Conservation (phyloP, 257 asterid species). For the Agastache rugosa region DNA sequence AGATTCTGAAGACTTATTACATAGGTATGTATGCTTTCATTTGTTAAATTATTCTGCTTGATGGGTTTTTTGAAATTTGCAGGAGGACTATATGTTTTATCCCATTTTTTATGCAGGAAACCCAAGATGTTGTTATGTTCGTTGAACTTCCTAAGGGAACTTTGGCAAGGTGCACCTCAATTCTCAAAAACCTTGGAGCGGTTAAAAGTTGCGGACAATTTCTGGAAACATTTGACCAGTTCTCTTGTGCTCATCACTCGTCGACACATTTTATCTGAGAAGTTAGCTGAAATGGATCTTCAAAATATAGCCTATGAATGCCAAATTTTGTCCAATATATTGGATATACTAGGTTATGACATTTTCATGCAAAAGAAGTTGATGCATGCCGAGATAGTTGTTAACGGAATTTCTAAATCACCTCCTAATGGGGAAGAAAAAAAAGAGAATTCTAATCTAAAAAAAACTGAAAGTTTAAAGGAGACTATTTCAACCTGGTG, state of each 20-base stretch:
- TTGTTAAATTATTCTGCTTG: constrained; percentile 20
- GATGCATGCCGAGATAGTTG: constrained; percentile 56
- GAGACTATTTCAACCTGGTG: constrained; percentile 69
- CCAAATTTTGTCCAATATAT: constrained; percentile 57
- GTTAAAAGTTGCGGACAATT: constrained; percentile 61
- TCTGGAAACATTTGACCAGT: constrained; percentile 74
- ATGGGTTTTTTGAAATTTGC: constrained; percentile 22
- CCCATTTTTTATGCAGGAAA: constrained; percentile 56
- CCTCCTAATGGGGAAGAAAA: constrained; percentile 46
- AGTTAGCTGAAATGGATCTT: constrained; percentile 48
- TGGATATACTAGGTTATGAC: constrained; percentile 83
- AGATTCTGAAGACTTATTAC: constrained; percentile 63
- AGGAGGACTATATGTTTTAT: constrained; percentile 16
- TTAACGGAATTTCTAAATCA: constrained; percentile 52
- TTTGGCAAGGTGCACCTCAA: constrained; percentile 97
- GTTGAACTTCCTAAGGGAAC: constrained; percentile 74
- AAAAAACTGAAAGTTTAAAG: constrained; percentile 47
- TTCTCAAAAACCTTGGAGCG: constrained; percentile 67
- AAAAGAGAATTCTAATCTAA: constrained; percentile 37
- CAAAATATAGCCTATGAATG: constrained; percentile 55
- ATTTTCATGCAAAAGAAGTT: constrained; percentile 78
- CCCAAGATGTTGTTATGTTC: constrained; percentile 57
- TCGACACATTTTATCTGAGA: constrained; percentile 45
- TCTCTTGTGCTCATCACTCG: constrained; percentile 49
- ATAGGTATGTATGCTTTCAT: constrained; percentile 61